phyloP scores from a whole-genome alignment of 2,329 filamentous ascomycete genomes.

The Coleophoma crateriformis region DNA sequence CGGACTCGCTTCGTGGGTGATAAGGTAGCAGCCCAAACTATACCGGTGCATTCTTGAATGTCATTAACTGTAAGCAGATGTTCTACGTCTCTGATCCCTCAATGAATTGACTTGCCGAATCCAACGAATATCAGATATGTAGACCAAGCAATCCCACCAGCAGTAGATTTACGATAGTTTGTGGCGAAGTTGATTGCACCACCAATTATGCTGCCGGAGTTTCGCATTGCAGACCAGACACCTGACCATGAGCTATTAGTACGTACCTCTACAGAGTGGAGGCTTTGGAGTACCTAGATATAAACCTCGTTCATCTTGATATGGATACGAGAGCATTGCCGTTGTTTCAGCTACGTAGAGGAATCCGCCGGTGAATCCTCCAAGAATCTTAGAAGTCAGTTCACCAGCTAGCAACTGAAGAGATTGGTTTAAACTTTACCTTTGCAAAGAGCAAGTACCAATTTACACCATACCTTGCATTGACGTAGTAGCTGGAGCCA shows the following conservation, averaged over 20 bases:
- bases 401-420: background rate
- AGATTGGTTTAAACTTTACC: background rate
- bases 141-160: constrained; percentile 61
- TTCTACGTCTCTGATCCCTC: background rate
- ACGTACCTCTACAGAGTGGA: background rate
- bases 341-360: constrained; percentile 30
- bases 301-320: constrained; percentile 27
- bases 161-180: constrained; percentile 48
- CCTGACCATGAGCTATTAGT: constrained; percentile 34
- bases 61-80: background rate
- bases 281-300: constrained; percentile 16
- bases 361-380: constrained; percentile 19
- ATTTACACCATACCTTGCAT: constrained; percentile 60
- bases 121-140: constrained; percentile 66
- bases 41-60: constrained; percentile 20
- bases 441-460: constrained; percentile 59
- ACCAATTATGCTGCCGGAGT: constrained; percentile 62
- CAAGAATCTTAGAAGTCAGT: constrained; percentile 10
- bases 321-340: constrained; percentile 30
- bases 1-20: constrained; percentile 55
- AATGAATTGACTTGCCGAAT: constrained; percentile 14
- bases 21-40: constrained; percentile 33
- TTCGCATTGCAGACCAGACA: constrained; percentile 56
- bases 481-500: constrained; percentile 57
- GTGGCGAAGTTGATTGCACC: constrained; percentile 65